phyloP scores from a whole-genome alignment of 2,329 filamentous ascomycete genomes.

The Stemphylium lycopersici region DNA sequence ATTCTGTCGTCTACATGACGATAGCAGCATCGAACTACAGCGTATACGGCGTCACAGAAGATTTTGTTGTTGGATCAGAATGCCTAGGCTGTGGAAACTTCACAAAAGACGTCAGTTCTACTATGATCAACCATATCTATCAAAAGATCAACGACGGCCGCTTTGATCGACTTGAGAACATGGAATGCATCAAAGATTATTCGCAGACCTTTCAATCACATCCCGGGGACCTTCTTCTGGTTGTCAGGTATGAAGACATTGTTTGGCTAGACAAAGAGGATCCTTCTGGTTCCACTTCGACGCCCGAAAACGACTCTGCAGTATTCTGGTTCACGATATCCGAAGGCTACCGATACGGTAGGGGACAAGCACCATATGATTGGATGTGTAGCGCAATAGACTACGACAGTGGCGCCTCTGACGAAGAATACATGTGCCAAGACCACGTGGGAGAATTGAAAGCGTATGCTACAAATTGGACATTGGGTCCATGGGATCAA shows the following conservation, averaged over 20 bases:
- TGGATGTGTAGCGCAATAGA: background rate
- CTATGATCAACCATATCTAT: background rate
- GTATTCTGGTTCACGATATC: too few relatives aligned
- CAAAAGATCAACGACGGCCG: background rate
- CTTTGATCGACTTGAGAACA: constrained; percentile 5
- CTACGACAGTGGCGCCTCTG: background rate
- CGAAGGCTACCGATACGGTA: too few relatives aligned
- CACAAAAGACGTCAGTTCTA: background rate
- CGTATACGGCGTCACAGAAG: constrained; percentile 15
- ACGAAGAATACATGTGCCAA: background rate
- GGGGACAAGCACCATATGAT: background rate
- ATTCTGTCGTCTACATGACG: constrained; percentile 32
- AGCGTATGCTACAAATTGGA: constrained; percentile 19
- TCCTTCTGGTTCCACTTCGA: background rate
- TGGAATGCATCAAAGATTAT: constrained; percentile 26
- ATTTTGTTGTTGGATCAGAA: background rate
- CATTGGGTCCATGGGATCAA: background rate
- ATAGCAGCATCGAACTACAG: constrained; percentile 22
- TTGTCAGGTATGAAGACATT: constrained; percentile 7
- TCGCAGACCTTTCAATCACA: constrained; percentile 15
- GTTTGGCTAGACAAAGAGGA: background rate
- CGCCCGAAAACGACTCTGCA: background rate
- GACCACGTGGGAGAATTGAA: background rate
- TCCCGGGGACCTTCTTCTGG: constrained; percentile 20
- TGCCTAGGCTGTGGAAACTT: constrained; percentile 3